Evolutionary conservation across 768 basidiomycete species (phyloP).

Genomic region (Galerina sulciceps): DNA sequence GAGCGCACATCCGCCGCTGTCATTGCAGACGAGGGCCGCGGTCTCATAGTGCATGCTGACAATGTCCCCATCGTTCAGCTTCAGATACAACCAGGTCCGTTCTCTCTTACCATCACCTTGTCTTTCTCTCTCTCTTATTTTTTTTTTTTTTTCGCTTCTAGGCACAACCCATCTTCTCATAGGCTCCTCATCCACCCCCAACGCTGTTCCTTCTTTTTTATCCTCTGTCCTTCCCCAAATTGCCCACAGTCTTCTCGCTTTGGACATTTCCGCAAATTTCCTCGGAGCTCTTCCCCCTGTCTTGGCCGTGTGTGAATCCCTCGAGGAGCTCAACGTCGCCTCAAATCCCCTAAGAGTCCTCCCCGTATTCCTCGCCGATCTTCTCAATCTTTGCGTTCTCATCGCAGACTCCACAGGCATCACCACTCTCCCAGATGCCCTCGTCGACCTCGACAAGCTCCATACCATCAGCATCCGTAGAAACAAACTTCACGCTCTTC

Average conservation of each 20-base stretch:
- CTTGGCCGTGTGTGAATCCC: constrained; percentile 74
- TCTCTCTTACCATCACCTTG: constrained; percentile 3
- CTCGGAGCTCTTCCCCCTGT: constrained; percentile 83
- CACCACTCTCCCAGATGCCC: constrained; percentile 70
- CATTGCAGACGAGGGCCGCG: constrained; percentile 83
- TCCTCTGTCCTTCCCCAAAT: constrained; percentile 73
- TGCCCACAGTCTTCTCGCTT: constrained; percentile 77
- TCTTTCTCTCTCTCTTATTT: constrained; percentile 6
- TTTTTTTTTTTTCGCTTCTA: constrained; percentile 32
- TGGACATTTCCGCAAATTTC: constrained; percentile 92
- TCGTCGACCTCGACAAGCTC: constrained; percentile 75
- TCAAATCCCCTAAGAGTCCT: constrained; percentile 90
- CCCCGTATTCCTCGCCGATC: constrained; percentile 83
- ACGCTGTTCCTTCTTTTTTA: constrained; percentile 78
- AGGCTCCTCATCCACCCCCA: constrained; percentile 78
- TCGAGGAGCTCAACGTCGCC: constrained; percentile 94
- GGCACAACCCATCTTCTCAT: constrained; percentile 95
- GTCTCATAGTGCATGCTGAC: constrained; percentile 79
- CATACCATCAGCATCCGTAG: constrained; percentile 89
- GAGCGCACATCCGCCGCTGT: constrained; percentile 79
- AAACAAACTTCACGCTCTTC: constrained; percentile 87
- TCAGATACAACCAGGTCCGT: constrained; percentile 74
- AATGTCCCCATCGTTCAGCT: constrained; percentile 63
- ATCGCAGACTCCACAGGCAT: constrained; percentile 93
- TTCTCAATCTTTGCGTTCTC: constrained; percentile 81